Percentiles rank a stretch among this genome's conserved stretches.
Evolutionary conservation across 768 basidiomycete genomes (phyloP).

Genomic region (Sistotremastrum suecicum): DNA sequence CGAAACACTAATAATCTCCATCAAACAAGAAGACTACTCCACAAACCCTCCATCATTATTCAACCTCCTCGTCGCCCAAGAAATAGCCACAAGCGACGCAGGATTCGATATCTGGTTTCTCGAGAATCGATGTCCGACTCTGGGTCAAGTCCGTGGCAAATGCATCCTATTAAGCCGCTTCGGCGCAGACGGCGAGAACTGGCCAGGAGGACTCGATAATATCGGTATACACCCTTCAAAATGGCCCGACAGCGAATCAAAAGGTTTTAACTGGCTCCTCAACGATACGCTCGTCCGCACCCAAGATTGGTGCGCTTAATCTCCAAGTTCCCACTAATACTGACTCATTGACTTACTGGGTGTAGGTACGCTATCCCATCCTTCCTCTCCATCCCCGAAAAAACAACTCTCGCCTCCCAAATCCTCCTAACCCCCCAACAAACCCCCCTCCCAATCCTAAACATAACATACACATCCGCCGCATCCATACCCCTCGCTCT

Average conservation of each 20-base stretch:
- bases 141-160: constrained; percentile 80
- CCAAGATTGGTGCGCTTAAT: constrained; percentile 62
- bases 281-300: constrained; percentile 54
- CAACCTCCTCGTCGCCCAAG: constrained; percentile 49
- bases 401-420: constrained; percentile 41
- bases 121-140: constrained; percentile 61
- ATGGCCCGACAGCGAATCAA: constrained; percentile 71
- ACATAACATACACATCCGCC: constrained; percentile 74
- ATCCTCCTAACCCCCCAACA: constrained; percentile 41
- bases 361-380: constrained; percentile 68
- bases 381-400: constrained; percentile 76
- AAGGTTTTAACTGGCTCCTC: constrained; percentile 70
- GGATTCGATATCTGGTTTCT: constrained; percentile 62
- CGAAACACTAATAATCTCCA: constrained; percentile 74
- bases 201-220: constrained; percentile 55
- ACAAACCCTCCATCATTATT: constrained; percentile 34
- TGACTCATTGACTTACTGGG: neutral
- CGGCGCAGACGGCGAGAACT: constrained; percentile 50
- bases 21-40: constrained; percentile 75
- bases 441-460: constrained; percentile 31
- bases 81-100: constrained; percentile 27
- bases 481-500: constrained; percentile 67
- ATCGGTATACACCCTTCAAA: constrained; percentile 76
- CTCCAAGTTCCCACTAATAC: neutral
- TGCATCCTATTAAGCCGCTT: constrained; percentile 80